These are phyloP conservation scores for Phytophthora idaei DNA, from an alignment of 352 stramenopile genomes.

Conservation along the genomic window DNA sequence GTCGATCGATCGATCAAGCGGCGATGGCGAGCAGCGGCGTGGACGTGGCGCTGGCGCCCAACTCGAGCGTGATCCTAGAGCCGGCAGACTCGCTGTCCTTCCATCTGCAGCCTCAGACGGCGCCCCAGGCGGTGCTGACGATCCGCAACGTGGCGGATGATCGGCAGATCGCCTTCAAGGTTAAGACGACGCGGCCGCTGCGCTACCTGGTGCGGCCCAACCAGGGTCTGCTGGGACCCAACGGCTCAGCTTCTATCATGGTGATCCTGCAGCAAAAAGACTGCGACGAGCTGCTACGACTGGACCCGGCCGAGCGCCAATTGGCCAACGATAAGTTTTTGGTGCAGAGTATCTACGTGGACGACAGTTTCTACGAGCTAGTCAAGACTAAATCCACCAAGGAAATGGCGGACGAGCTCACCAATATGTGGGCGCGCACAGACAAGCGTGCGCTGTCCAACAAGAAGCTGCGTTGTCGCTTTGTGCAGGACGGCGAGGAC, in stretches of 20 bases:
- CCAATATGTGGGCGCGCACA: slow-evolving; percentile 83
- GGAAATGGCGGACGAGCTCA: slow-evolving; percentile 89
- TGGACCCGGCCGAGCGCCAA: slow-evolving; percentile 79
- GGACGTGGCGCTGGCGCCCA: slow-evolving; percentile 68
- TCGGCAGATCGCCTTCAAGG: slow-evolving; percentile 89
- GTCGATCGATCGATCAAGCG: slow-evolving; percentile 3
- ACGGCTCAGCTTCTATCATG: slow-evolving; percentile 80
- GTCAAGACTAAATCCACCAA: slow-evolving; percentile 89
- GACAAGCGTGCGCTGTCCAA: slow-evolving; percentile 84
- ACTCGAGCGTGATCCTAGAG: slow-evolving; percentile 81
- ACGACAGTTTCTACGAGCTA: slow-evolving; percentile 86
- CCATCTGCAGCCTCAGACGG: slow-evolving; percentile 59
- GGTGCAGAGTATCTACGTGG: slow-evolving; percentile 86
- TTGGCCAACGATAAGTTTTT: slow-evolving; percentile 92
- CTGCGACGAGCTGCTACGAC: slow-evolving; percentile 82
- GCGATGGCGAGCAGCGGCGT: slow-evolving; percentile 55
- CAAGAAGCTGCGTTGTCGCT: slow-evolving; percentile 90
- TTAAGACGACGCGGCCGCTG: slow-evolving; percentile 88
- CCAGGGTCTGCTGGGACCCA: slow-evolving; percentile 81
- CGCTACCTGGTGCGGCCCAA: slow-evolving; percentile 91
- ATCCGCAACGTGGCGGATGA: slow-evolving; percentile 85
- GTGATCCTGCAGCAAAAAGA: slow-evolving; percentile 91
- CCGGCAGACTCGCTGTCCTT: slow-evolving; percentile 85
- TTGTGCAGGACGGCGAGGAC: slow-evolving; percentile 61
- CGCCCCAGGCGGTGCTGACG: slow-evolving; percentile 80